phyloP scores from a whole-genome alignment of 169 alveolate genomes.

The Besnoitia besnoiti region DNA sequence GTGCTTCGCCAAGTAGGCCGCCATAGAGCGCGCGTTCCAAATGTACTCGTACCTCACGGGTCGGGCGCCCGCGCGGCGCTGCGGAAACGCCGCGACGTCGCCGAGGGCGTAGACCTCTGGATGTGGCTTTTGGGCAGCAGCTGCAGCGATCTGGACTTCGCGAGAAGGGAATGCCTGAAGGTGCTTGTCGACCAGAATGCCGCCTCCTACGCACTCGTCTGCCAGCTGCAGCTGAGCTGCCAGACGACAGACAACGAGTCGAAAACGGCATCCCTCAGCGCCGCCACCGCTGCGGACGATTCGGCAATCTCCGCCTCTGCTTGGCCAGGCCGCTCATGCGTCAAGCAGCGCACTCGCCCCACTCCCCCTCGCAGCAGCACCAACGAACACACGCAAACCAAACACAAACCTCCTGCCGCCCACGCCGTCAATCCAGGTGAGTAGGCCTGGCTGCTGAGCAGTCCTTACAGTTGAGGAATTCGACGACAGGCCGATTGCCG shows the following conservation, averaged over 20 bases:
- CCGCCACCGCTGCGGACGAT: too few species aligned
- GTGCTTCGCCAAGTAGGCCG: not conserved
- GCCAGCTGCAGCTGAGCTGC: constrained; percentile 5
- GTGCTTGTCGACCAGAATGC: not conserved
- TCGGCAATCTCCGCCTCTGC: not conserved
- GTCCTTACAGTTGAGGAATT: not conserved
- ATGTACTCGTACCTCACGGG: not conserved
- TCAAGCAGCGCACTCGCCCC: not conserved
- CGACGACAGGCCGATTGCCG: constrained; percentile 20
- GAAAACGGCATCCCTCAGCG: too few species aligned
- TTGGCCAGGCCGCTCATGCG: not conserved
- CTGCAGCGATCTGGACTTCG: not conserved
- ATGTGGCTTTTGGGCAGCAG: not conserved
- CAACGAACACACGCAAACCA: not conserved
- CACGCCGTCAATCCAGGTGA: too few species aligned
- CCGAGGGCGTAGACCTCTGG: not conserved
- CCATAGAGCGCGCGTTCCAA: not conserved
- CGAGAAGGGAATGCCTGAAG: not conserved
- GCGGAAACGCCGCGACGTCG: constrained; percentile 4
- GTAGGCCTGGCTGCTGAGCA: too few species aligned
- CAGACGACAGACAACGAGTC: not conserved
- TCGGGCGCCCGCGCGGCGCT: not conserved
- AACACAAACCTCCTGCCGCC: too few species aligned
- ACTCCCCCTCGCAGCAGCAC: not conserved
- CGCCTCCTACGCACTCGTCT: not conserved